These are phyloP conservation scores for Heritiera fomes DNA, from an alignment of 345 rosid genomes.

Conservation along the genomic window DNA sequence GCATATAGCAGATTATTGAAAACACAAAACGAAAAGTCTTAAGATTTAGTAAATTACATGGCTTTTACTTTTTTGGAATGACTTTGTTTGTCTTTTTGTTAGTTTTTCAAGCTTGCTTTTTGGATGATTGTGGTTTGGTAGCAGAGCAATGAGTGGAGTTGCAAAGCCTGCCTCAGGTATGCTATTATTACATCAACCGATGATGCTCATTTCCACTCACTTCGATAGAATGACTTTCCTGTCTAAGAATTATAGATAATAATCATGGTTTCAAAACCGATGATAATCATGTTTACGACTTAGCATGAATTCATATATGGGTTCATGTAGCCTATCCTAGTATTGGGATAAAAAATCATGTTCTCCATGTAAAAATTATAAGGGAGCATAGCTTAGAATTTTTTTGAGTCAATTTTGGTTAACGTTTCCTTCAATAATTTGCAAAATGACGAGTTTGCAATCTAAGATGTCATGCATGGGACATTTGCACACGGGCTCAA, in stretches of 20 bases:
- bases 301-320: too few relatives aligned
- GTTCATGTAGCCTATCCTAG: too few relatives aligned
- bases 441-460: background rate
- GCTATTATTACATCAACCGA: background rate
- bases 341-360: too few relatives aligned
- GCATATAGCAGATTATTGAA: too few relatives aligned
- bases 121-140: conserved; percentile 45
- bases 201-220: too few relatives aligned
- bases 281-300: too few relatives aligned
- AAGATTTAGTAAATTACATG: too few relatives aligned
- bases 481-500: background rate
- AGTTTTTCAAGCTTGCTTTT: conserved; percentile 19
- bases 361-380: too few relatives aligned
- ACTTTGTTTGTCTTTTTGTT: background rate
- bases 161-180: conserved; percentile 62
- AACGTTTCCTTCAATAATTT: conserved; percentile 7
- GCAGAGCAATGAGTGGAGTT: conserved; percentile 64
- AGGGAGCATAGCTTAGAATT: too few relatives aligned
- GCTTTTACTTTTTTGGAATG: background rate
- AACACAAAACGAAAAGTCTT: background rate
- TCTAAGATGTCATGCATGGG: background rate
- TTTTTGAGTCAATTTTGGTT: background rate
- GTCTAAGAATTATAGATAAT: too few relatives aligned
- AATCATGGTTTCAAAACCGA: too few relatives aligned
- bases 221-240: too few relatives aligned